Base-by-base conservation (phyloP, 2,329 filamentous ascomycete species). In the Rutstroemia sp. region DNA sequence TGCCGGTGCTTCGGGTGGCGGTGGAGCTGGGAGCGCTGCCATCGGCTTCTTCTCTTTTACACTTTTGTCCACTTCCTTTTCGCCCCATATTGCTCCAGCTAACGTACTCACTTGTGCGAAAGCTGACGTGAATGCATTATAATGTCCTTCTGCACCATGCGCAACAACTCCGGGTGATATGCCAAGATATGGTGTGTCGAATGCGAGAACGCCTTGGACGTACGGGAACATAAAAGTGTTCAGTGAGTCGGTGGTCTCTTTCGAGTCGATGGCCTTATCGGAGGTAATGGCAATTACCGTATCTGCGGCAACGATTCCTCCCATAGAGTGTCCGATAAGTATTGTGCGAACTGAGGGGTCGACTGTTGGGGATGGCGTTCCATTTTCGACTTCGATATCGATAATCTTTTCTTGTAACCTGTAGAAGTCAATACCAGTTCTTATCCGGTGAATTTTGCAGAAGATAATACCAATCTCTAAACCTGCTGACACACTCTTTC, bases 331-430 rank as follows among this genome's bases (percentile, higher is more conserved):
- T 23, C 92, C 92, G 57, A 95, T 76, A 16, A 96, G 80, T 48
- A 96, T 79, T 27, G 88, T 87, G 66, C 85, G 86, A 19, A 96
- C 90, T 0, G 87, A 90, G 5, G 91, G 90, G 59, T 95, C 90
- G 61, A 95, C 80, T 0, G 89, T 95, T 0, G 92, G 92, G 5
- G 87, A 92, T 1, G 88, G 82, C 0, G 90, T 92, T 47, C 79
- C 79, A 63, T 88, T 87, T 27, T 80, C 84, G 57, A 96, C 92
- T 73, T 99, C 92, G 66, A 96, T 77, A 71, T 97, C 94, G 65
- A 97, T 96, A 65, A 97, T 89, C 66, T 89, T 89, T 69, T 96
- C 87, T 63, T 92, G 84, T 16, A 97, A 82, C 90, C 87, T 90
- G 51, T 52, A 5, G 37, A 37, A 56, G 7, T 57, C 23, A 49